Base-by-base conservation (phyloP, 345 rosid genomes). In the Erucastrum elatum region DNA sequence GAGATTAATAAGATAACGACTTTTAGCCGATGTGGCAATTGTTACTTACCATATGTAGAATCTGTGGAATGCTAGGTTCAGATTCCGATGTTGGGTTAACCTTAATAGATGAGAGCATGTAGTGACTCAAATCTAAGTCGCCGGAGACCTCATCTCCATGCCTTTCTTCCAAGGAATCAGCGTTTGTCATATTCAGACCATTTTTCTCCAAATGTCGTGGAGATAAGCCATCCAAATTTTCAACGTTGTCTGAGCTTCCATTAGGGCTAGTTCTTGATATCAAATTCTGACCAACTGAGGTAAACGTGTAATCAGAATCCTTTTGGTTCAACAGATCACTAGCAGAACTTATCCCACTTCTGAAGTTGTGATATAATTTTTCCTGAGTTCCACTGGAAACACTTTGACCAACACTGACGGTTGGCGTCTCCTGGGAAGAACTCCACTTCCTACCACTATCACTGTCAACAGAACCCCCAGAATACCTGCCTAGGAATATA, bases 31-130 rank as follows among this genome's bases (percentile, higher is more conserved):
- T 75, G 90, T 27, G 56, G 49, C 41, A 13, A 70, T 6, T 1
- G 17, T 58, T 56, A 80, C 70, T 87, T 67, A 95, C 99, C 94
- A 87, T 83, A 82, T 91, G 94, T 84, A 95, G 92, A 87, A 93
- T 87, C 87, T 95, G 98, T 69, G 98, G 97, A 82, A 95, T 90
- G 87, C 99, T 93, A 80, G 98, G 94, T 33, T 88, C 93, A 62
- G 87, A 73, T 66, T 91, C 96, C 41, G 82, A 68, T 66, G 77
- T 75, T 33, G 90, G 74, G 83, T 80, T 87, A 66, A 83, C 84
- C 87, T 87, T 90, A 74, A 87, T 65, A 66, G 87, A 79, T 29
- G 91, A 64, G 68, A 85, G 82, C 66, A 84, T 89, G 64, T 83
- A 82, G 75, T 80, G 83, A 77, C 75, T 77, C 77, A 86, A 84